phyloP scores from a whole-genome alignment of 148 eudicot species.

The Vaccinium macrocarpon region DNA sequence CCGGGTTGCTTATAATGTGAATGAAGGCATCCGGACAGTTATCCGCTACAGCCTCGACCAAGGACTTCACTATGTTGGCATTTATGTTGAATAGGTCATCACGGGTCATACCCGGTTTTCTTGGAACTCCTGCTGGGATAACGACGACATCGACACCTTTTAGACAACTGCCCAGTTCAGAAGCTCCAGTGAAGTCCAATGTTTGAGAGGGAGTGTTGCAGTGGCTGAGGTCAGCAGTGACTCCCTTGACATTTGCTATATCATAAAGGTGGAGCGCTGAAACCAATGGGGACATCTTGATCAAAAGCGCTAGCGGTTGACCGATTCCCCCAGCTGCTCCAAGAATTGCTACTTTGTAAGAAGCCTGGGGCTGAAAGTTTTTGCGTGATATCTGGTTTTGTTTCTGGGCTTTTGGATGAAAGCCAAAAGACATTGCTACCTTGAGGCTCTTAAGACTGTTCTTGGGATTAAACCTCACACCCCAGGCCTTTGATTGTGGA shows the following conservation, averaged over 20 bases:
- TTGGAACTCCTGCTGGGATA: slow-evolving; percentile 92
- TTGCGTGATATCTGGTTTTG: slow-evolving; percentile 22
- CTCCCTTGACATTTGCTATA: slow-evolving; percentile 90
- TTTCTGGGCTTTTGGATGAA: slow-evolving; percentile 31
- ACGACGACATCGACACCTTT: slow-evolving; percentile 76
- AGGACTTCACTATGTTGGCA: slow-evolving; percentile 70
- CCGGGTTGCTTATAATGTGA: slow-evolving; percentile 91
- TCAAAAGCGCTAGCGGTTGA: slow-evolving; percentile 72
- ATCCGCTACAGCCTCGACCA: slow-evolving; percentile 85
- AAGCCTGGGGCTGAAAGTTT: slow-evolving; percentile 48
- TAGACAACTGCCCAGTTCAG: slow-evolving; percentile 56
- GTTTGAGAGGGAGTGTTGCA: slow-evolving; percentile 87
- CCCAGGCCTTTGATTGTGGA: slow-evolving; percentile 33
- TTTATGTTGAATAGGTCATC: slow-evolving; percentile 90
- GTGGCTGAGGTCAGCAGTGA: slow-evolving; percentile 93
- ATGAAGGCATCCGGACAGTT: slow-evolving; percentile 86
- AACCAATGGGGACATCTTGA: slow-evolving; percentile 88
- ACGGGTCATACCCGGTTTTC: slow-evolving; percentile 94
- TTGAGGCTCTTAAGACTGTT: slow-evolving; percentile 46
- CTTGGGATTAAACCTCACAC: slow-evolving; percentile 31
- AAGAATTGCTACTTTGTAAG: slow-evolving; percentile 81
- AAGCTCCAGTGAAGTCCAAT: slow-evolving; percentile 62
- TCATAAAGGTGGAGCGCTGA: slow-evolving; percentile 75
- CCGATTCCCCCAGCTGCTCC: slow-evolving; percentile 94
- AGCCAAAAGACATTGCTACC: slow-evolving; percentile 32